Base-by-base conservation (phyloP, 2,329 filamentous ascomycete species). In the Thelonectria rubi region DNA sequence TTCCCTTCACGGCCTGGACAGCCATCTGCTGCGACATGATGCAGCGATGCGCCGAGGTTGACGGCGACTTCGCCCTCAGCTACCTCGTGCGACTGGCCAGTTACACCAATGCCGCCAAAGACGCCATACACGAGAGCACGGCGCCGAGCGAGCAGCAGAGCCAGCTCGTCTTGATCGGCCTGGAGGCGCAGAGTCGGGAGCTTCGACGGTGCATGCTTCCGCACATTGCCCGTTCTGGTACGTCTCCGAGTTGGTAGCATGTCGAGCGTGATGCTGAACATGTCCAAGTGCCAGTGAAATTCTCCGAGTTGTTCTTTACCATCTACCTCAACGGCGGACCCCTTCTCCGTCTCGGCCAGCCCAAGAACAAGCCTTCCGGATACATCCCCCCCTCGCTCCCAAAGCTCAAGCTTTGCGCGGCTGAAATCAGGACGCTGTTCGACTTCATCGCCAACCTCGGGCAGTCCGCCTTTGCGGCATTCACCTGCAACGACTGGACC, bases 141-240 rank as follows among this genome's bases (percentile, higher is more conserved):
- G 58, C 69, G 37, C 72, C 73, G 45, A 69, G 67, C 6, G 73
- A 78, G 39, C 77, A 82, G 58, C 80, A 84, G 46, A 75, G 73
- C 18, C 72, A 74, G 3, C 74, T 85, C 17, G 75, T 85, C 61
- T 68, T 82, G n/a, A 73, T 78, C 2, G 83, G 83, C 0, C 76
- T 85, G 26, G 81, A 83, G 59, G 70, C 78, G 3, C 82, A 85
- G 64, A 70, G 82, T 9, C 65, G 68, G n/a, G 79, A 83, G 40
- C 78, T 70, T 65, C 75, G 78, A 42, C 63, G 68, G 6, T 62
- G 60, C 2, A 79, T 85, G 53, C 69, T 78, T 0, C 64, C 67
- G 1, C 66, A 74, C 9, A 60, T 81, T 17, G 70, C 74, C 3
- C 66, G 70, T 10, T 58, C 62, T 20, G 49, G 65, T 72, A 64